Conservation (phyloP, 1,284 basidiomycete species). For the Cutaneotrichosporon arboriforme region DNA sequence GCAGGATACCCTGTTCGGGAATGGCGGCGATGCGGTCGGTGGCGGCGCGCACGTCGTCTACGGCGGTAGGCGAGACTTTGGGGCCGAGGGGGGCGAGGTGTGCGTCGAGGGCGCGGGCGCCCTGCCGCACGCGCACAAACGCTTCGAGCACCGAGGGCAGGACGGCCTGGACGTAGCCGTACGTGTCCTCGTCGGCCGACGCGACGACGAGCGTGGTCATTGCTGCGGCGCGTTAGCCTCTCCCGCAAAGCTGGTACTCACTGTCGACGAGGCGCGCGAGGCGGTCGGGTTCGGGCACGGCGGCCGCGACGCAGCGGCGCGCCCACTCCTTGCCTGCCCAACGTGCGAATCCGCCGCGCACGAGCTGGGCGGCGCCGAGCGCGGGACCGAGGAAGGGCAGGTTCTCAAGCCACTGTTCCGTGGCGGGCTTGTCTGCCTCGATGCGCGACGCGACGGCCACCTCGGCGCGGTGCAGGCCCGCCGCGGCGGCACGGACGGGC, state of each 20-base stretch:
- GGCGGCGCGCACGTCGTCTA: slow-evolving; percentile 8
- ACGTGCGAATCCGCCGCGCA: slow-evolving; percentile 7
- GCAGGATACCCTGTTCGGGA: slow-evolving; percentile 25
- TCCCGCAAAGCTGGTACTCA: slow-evolving; percentile 19
- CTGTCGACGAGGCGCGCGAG: slow-evolving; percentile 34
- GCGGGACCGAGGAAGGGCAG: slow-evolving; percentile 13
- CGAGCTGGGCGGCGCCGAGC: slow-evolving; percentile 2
- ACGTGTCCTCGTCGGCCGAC: slow-evolving; percentile 39
- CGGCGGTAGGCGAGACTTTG: slow-evolving; percentile 10
- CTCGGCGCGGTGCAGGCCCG: slow-evolving; percentile 14
- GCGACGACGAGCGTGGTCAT: slow-evolving; percentile 31
- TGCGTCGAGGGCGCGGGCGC: slow-evolving; percentile 20
- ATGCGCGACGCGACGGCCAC: slow-evolving; percentile 5
- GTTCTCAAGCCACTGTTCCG: slow-evolving; percentile 11
- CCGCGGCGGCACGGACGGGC: slow-evolving; percentile 11
- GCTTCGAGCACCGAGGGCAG: slow-evolving; percentile 41
- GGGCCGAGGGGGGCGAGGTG: slow-evolving; percentile 20
- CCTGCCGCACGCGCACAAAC: slow-evolving; percentile 30
- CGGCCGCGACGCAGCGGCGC: slow-evolving; percentile 17
- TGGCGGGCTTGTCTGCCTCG: slow-evolving; percentile 10
- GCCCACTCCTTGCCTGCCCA: slow-evolving; percentile 37
- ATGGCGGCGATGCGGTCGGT: slow-evolving; percentile 7
- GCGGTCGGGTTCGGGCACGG: slow-evolving; percentile 26
- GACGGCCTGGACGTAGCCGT: slow-evolving; percentile 40
- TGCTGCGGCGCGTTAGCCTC: slow-evolving; percentile 21